Evolutionary conservation across 176 grass and related monocot species (phyloP), one percentile per base, ranked within the genome.

Genomic region (Eragrostis nindensis): DNA sequence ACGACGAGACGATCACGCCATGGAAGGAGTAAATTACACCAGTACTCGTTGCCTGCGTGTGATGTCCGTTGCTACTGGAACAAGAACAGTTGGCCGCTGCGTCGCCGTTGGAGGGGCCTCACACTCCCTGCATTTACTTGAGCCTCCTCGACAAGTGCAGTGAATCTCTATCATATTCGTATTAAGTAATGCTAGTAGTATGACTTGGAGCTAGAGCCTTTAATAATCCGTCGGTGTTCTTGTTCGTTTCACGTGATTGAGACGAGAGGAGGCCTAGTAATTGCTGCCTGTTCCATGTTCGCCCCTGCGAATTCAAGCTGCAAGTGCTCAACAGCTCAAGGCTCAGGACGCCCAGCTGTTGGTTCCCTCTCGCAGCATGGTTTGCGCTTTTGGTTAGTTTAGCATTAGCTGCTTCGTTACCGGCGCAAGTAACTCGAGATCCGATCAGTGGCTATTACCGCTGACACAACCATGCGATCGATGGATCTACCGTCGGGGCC

Each of bases 401-500:
- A 62, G 60, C 8, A 62, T 62, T 62, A 62, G 62, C 56, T 38
- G 54, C 68, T 38, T 81, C 10, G 41, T 13, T 64, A 72, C 29
- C 45, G n/a, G 15, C 5, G 70, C 11, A 41, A 39, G 11, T 25
- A 12, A 10, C 55, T 71, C 61, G 76, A 86, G 85, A 87, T 82
- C 79, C 59, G 38, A 63, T 55, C 52, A 24, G 38, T 21, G 42
- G 24, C 11, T 14, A 18, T 64, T 75, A 19, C 25, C 38, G 41
- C 77, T 45, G 39, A 62, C 66, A 60, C 67, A 69, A 41, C 74
- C 21, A 40, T 26, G 73, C 29, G 73, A 26, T 43, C 17, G 19
- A 68, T 68, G 14, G 43, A 76, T 87, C 61, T 47, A 44, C 77
- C 55, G 70, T 86, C 56, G 84, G 84, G 77, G 70, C 27, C 27